A percentile compares a stretch with the other conserved stretches of the same genome.
Evolutionary conservation across 257 asterid species (phyloP).

Genomic region (Anisodus tanguticus): DNA sequence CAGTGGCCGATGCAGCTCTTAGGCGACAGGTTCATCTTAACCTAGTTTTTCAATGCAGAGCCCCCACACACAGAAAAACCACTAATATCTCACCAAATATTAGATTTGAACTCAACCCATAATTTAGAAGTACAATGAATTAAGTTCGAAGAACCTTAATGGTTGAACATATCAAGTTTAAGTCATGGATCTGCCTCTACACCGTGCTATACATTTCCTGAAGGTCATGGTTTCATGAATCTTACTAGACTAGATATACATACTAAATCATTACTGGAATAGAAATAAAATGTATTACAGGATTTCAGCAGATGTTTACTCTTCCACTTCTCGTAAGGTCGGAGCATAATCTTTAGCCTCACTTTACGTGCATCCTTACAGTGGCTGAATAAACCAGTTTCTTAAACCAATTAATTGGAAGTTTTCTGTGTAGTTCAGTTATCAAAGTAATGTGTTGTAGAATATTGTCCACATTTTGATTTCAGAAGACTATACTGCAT

Average conservation of each 20-base stretch:
- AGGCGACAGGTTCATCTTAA: neutral
- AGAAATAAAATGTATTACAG: neutral
- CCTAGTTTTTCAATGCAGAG: neutral
- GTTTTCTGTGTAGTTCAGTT: neutral
- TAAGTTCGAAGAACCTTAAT: neutral
- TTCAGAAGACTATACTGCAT: neutral
- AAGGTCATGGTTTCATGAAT: constrained; percentile 19
- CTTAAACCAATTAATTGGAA: neutral
- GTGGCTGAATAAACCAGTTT: neutral
- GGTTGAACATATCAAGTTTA: neutral
- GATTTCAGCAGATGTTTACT: neutral
- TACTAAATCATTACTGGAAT: neutral
- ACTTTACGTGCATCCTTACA: neutral
- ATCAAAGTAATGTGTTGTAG: neutral
- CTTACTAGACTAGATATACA: neutral
- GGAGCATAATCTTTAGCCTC: neutral
- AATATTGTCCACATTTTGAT: neutral
- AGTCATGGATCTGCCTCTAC: neutral
- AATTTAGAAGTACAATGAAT: neutral
- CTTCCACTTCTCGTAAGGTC: constrained; percentile 2
- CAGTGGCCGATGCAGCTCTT: neutral
- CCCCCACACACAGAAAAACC: neutral
- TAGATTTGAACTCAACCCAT: neutral
- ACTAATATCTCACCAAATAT: neutral
- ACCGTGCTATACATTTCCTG: neutral